These are phyloP conservation scores for Tephrocybe sp. DNA, from an alignment of 768 basidiomycete species.

Conservation along the genomic window DNA sequence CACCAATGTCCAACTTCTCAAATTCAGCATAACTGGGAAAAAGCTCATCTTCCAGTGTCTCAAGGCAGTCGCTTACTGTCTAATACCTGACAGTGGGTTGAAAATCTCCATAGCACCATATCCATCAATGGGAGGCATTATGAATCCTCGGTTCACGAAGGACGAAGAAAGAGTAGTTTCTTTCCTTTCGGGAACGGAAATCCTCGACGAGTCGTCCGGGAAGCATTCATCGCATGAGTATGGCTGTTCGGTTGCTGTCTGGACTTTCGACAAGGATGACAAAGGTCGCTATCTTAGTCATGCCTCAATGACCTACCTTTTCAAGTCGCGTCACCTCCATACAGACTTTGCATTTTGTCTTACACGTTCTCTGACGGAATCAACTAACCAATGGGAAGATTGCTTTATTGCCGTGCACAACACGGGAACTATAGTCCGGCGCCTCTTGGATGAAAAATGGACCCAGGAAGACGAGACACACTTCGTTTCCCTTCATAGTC, in stretches of 20 bases:
- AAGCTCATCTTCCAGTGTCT: slow-evolving; percentile 6
- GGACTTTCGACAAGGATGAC: slow-evolving; percentile 2
- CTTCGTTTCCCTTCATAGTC: not conserved
- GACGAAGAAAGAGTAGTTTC: slow-evolving; percentile 1
- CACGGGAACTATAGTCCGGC: not conserved
- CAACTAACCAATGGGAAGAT: not conserved
- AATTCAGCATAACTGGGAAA: slow-evolving; percentile 3
- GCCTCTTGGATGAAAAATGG: not conserved
- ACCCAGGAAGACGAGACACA: not conserved
- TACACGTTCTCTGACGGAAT: not conserved
- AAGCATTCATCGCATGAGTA: not conserved
- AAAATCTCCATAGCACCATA: no score
- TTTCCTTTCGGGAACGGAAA: not conserved
- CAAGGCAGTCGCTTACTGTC: no score
- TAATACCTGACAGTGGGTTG: no score
- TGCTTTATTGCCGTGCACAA: not conserved
- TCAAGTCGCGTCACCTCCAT: not conserved
- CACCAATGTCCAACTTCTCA: not conserved
- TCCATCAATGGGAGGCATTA: not conserved
- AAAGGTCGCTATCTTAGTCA: not conserved
- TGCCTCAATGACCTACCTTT: not conserved
- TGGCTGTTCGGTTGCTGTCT: slow-evolving; percentile 2
- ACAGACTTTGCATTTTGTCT: slow-evolving; percentile 5
- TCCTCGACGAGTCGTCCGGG: not conserved
- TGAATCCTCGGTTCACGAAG: not conserved